Evolutionary conservation across 108 stramenopile genomes (phyloP), one percentile per base, ranked within the genome.

Genomic region (Aurantiochytrium sp.): DNA sequence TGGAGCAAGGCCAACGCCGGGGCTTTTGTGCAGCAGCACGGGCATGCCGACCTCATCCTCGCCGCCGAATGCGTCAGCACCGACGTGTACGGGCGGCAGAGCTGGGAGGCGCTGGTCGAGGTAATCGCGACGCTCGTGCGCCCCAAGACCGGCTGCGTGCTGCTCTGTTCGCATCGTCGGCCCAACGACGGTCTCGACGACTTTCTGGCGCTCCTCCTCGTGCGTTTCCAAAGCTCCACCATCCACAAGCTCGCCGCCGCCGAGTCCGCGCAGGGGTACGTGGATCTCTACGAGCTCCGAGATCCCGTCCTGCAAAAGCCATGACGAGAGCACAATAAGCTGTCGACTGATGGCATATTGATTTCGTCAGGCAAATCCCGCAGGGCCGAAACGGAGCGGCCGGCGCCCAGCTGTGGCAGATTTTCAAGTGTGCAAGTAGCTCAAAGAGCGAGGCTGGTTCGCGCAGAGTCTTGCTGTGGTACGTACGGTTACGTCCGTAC

Each of bases 71-170:
- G 73, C 73, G 73, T 81, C 21, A 48, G 42, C 30, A 81, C 73
- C 6, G 73, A 81, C 45, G 73, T 81, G 39, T 81, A 81, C 24
- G 73, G 73, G 27, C 39, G 73, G 45, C 42, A 41, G 30, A 81
- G 73, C 73, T 81, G 73, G 73, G 73, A 81, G 73, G 73, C 73
- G 27, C 73, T 81, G 17, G 45, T 81, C 12, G 45, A 48, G 6
- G 73, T 81, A 24, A 41, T 81, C 17, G 39, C 6, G 21, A 48
- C 73, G 19, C n/a, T 81, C 10, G 39, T 41, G 27, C n/a, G 45
- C 1, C 59, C 59, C 8, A 27, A 10, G 59, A 30, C 27, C 22
- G 73, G 45, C n/a, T 24, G 42, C 45, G 73, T 81, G n/a, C n/a
- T 81, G 45, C n/a, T 81, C 21, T 81, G 73, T 48, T 81, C 73